Evolutionary conservation across 2,329 filamentous ascomycete genomes (phyloP), one percentile per base, ranked within the genome.

Genomic region (Pseudopyrenochaeta lycopersici): DNA sequence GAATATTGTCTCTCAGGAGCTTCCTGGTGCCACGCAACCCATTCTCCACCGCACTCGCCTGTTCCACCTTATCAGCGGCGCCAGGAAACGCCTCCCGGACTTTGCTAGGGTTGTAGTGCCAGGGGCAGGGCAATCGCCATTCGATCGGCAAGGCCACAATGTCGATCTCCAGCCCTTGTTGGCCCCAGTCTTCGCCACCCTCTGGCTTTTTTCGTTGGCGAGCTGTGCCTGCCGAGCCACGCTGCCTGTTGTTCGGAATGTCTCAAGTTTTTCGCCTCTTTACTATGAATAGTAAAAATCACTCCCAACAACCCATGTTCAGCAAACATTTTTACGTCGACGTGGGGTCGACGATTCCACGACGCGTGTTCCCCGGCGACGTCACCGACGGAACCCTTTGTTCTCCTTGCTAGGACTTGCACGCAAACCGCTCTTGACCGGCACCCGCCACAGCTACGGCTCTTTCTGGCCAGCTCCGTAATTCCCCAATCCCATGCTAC

Each of bases 1-100:
- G 18, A 20, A 45, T 15, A 35, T 35, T 45, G 27, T 45, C 11
- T 36, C 32, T 29, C 36, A 54, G 23, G n/a, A 32, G 15, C 21
- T 39, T 44, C 32, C 32, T 31, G 23, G 58, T 59, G 56, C 60
- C 57, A 62, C 60, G 60, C 60, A 60, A 54, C 50, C 44, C 31
- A 18, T 36, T 56, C 54, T 56, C 49, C 51, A 54, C 35, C 14
- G 41, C 56, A 20, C 49, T 52, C 54, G 55, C 52, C 48, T 49
- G 39, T 27, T 29, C 31, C 46, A 56, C 21, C 56, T 58, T 62
- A 58, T 61, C 60, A 54, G 48, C 18, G 54, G 43, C 60, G 46
- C 23, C 23, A 27, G 49, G 49, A 46, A 54, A 49, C 49, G 48
- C 49, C 47, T 52, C 47, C 58, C 52, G 46, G 44, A 54, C 45